Evolutionary conservation across 495 filamentous ascomycete species (phyloP).

Genomic region (Immersiella caudata): DNA sequence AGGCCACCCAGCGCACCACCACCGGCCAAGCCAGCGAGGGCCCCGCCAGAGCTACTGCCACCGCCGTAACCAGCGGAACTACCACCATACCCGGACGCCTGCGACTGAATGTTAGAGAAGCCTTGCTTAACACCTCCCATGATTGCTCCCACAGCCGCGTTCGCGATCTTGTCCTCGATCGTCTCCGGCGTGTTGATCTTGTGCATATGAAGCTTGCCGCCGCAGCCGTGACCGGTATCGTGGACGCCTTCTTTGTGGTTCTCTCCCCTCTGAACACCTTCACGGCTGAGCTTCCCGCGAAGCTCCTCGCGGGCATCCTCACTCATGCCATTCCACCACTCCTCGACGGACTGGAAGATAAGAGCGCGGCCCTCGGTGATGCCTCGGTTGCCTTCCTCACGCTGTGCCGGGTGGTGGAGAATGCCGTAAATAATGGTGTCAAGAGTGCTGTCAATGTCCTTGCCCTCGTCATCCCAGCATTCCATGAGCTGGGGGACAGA

Average conservation of each 20-base stretch:
- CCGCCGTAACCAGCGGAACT: constrained; percentile 45
- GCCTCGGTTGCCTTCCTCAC: constrained; percentile 69
- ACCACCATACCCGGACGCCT: constrained; percentile 26
- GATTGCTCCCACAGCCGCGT: constrained; percentile 48
- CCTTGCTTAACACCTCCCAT: constrained; percentile 49
- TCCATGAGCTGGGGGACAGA: constrained; percentile 83
- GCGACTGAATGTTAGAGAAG: constrained; percentile 38
- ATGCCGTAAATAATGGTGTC: constrained; percentile 77
- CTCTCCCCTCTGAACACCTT: constrained; percentile 70
- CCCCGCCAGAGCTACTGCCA: constrained; percentile 37
- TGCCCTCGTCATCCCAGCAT: constrained; percentile 76
- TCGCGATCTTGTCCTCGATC: constrained; percentile 51
- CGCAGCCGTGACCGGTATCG: constrained; percentile 83
- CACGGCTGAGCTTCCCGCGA: constrained; percentile 70
- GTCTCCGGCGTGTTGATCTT: constrained; percentile 45
- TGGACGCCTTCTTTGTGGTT: constrained; percentile 87
- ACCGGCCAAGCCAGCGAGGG: neutral
- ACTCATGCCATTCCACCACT: constrained; percentile 75
- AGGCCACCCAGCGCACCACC: constrained; percentile 5
- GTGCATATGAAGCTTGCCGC: constrained; percentile 55
- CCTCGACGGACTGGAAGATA: constrained; percentile 76
- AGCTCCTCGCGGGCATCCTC: constrained; percentile 64
- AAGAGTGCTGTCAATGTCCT: constrained; percentile 67
- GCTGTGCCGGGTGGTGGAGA: constrained; percentile 84
- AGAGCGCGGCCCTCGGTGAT: constrained; percentile 68